Conservation (phyloP, 2,329 filamentous ascomycete species). For the Colletotrichum sp. region DNA sequence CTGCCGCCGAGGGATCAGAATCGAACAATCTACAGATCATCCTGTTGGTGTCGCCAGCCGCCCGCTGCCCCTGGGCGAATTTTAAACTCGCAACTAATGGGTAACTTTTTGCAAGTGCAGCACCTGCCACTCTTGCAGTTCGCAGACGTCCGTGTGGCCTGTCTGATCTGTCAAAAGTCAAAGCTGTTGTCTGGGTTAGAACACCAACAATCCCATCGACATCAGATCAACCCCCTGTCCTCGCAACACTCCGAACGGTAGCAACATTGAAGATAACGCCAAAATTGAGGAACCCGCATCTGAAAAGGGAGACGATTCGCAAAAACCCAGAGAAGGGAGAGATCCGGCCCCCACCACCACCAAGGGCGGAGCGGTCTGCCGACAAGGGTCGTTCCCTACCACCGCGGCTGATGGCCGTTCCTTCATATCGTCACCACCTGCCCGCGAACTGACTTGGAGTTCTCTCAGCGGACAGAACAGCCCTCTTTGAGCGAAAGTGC, state of each 20-base stretch:
- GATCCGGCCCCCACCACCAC: neutral
- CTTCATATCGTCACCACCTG: neutral
- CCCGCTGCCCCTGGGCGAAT: neutral
- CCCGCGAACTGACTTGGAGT: neutral
- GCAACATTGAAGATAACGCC: neutral
- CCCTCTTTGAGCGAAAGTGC: neutral
- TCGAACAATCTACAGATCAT: neutral
- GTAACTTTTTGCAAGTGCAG: neutral
- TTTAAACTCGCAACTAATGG: neutral
- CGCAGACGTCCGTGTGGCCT: neutral
- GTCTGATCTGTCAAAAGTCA: conserved; percentile 1
- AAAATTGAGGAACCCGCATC: neutral
- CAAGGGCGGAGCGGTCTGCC: neutral
- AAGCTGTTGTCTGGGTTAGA: neutral
- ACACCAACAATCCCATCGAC: neutral
- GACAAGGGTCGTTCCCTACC: neutral
- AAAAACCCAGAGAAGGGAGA: neutral
- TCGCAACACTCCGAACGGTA: neutral
- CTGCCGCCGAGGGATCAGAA: neutral
- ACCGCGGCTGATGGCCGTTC: neutral
- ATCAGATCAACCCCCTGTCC: neutral
- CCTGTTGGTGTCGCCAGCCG: neutral
- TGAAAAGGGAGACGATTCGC: neutral
- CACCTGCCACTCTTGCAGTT: neutral
- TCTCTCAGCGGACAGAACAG: neutral